These are phyloP conservation scores for Citrullus colocynthis DNA, from an alignment of 306 rosid species.

Conservation along the genomic window DNA sequence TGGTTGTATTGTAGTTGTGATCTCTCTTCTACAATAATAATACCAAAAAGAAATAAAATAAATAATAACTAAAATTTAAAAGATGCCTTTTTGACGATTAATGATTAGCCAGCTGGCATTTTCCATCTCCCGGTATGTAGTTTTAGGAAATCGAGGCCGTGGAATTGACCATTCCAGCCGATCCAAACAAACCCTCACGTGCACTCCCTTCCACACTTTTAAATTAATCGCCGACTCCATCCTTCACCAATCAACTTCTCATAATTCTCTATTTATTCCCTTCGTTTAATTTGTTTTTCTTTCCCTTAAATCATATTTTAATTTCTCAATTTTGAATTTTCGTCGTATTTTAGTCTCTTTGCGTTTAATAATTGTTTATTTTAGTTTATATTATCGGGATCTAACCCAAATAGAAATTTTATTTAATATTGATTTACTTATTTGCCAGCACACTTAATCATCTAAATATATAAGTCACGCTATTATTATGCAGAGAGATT, in stretches of 20 bases:
- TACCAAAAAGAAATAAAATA: neutral
- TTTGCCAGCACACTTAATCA: too few species aligned
- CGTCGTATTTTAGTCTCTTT: too few species aligned
- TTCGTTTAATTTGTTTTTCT: neutral
- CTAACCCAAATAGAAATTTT: too few species aligned
- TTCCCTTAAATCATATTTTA: too few species aligned
- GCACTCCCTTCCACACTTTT: neutral
- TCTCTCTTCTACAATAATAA: neutral
- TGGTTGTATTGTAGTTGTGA: neutral
- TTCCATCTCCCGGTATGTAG: neutral
- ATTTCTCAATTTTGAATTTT: too few species aligned
- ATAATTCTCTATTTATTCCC: neutral
- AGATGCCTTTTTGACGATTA: constrained; percentile 8
- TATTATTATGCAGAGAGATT: too few species aligned
- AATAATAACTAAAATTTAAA: neutral
- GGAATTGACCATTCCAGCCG: constrained; percentile 6
- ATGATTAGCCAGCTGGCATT: constrained; percentile 9
- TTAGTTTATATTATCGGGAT: too few species aligned
- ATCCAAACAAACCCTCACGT: constrained; percentile 4
- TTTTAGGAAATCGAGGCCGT: constrained; percentile 2
- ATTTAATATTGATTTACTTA: too few species aligned
- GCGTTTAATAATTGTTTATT: too few species aligned
- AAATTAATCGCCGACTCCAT: neutral
- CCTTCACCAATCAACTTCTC: neutral
- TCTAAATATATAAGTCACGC: too few species aligned